phyloP scores from a whole-genome alignment of 495 filamentous ascomycete species.

The Annulohypoxylon stygium region DNA sequence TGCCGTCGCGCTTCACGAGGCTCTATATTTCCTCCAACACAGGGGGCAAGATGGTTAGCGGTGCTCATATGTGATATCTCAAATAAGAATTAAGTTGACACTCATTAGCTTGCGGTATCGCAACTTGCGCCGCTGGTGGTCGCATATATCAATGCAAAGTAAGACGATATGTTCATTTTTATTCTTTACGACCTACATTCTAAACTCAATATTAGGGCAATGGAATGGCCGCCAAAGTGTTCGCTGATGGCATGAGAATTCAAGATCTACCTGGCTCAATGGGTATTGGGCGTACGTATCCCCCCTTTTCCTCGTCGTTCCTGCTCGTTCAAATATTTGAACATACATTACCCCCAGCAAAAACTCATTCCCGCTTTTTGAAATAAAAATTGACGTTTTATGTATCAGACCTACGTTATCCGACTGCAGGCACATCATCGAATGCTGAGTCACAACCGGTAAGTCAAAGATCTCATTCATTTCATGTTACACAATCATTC shows the following conservation, averaged over 20 bases:
- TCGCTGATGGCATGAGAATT: slow-evolving; percentile 77
- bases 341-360: background rate
- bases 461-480: slow-evolving; percentile 10
- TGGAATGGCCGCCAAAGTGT: slow-evolving; percentile 86
- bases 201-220: slow-evolving; percentile 63
- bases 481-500: background rate
- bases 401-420: slow-evolving; percentile 74
- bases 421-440: slow-evolving; percentile 83
- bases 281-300: slow-evolving; percentile 72
- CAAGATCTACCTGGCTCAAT: slow-evolving; percentile 83
- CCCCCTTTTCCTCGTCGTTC: background rate
- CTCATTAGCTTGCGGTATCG: slow-evolving; percentile 73
- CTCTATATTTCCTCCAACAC: slow-evolving; percentile 83
- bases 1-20: slow-evolving; percentile 61
- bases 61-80: background rate
- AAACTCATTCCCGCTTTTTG: background rate
- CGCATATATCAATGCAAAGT: slow-evolving; percentile 85
- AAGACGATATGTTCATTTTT: background rate
- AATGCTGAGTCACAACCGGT: slow-evolving; percentile 76
- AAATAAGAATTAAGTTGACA: slow-evolving; percentile 12
- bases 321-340: background rate
- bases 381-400: slow-evolving; percentile 1
- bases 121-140: slow-evolving; percentile 78
- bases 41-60: slow-evolving; percentile 77
- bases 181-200: background rate